These are phyloP conservation scores for Lignosus rhinocerotis DNA, from an alignment of 1,284 basidiomycete species.

Conservation along the genomic window DNA sequence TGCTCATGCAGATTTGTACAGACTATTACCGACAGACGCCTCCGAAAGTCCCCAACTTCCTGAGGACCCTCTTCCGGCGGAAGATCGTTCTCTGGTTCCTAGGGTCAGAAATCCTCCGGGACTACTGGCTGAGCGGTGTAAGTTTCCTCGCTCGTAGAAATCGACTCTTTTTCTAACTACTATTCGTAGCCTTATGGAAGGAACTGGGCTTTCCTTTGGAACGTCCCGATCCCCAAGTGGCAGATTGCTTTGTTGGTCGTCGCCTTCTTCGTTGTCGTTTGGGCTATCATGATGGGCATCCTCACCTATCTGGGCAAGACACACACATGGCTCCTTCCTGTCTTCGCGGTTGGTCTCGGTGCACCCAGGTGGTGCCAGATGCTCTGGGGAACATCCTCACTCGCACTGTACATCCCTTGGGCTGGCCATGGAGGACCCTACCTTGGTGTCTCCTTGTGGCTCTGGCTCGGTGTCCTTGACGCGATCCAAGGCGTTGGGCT, in stretches of 20 bases:
- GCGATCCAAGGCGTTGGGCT: slow-evolving; percentile 91
- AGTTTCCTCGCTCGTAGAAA: slow-evolving; percentile 31
- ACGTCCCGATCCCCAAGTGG: slow-evolving; percentile 80
- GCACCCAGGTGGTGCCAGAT: slow-evolving; percentile 94
- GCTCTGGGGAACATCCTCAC: slow-evolving; percentile 86
- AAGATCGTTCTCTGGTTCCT: slow-evolving; percentile 94
- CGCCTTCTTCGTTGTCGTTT: slow-evolving; percentile 84
- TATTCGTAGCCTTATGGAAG: slow-evolving; percentile 79
- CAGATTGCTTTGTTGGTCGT: slow-evolving; percentile 79
- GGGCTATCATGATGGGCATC: slow-evolving; percentile 73
- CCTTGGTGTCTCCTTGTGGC: slow-evolving; percentile 84
- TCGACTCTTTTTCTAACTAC: background rate
- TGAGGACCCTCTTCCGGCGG: slow-evolving; percentile 83
- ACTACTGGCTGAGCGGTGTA: slow-evolving; percentile 92
- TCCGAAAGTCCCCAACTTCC: slow-evolving; percentile 90
- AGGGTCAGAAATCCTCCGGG: slow-evolving; percentile 82
- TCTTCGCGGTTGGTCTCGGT: slow-evolving; percentile 91
- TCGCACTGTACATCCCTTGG: slow-evolving; percentile 90
- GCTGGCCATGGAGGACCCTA: slow-evolving; percentile 83
- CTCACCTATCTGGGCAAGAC: slow-evolving; percentile 88
- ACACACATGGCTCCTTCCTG: slow-evolving; percentile 90
- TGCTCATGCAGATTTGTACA: slow-evolving; percentile 29
- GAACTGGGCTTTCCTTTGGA: slow-evolving; percentile 94
- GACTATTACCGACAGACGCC: slow-evolving; percentile 88
- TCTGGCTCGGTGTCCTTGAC: slow-evolving; percentile 92